These are phyloP conservation scores for Aureobasidium mangrovei DNA, from an alignment of 2,329 filamentous ascomycete genomes.

Conservation along the genomic window DNA sequence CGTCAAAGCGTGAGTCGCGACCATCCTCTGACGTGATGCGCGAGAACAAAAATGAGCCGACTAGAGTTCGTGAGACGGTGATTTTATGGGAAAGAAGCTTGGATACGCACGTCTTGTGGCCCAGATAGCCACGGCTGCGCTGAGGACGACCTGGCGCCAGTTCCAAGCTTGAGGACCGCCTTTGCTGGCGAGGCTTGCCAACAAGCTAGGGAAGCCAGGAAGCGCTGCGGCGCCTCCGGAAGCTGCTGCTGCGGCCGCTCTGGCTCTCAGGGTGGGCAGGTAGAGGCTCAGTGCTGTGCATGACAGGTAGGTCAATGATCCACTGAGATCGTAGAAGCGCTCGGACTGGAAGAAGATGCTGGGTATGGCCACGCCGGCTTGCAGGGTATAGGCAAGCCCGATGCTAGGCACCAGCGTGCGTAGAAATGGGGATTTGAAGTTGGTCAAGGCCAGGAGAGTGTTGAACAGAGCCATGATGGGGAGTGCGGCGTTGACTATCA, in stretches of 20 bases:
- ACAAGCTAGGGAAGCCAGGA: conserved; percentile 40
- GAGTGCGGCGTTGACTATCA: background rate
- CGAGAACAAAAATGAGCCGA: conserved; percentile 56
- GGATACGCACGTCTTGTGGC: conserved; percentile 44
- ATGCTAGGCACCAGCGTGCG: conserved; percentile 54
- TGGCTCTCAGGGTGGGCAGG: conserved; percentile 50
- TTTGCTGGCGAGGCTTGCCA: conserved; percentile 37
- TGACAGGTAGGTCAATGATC: conserved; percentile 57
- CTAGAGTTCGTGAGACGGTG: conserved; percentile 27
- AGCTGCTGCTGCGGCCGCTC: conserved; percentile 38
- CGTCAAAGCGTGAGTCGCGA: conserved; percentile 50
- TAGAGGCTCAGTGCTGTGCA: conserved; percentile 55
- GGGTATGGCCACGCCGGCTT: conserved; percentile 53
- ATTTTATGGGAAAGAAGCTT: conserved; percentile 14
- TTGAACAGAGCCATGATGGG: conserved; percentile 30
- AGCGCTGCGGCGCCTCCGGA: conserved; percentile 26
- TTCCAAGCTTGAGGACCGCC: conserved; percentile 41
- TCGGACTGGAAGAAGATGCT: conserved; percentile 54
- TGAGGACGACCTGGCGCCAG: conserved; percentile 53
- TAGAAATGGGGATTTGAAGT: conserved; percentile 54
- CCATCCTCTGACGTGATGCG: conserved; percentile 50
- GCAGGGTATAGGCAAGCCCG: conserved; percentile 54
- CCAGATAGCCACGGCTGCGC: conserved; percentile 52
- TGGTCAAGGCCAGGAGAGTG: conserved; percentile 49
- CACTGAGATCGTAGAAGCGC: conserved; percentile 60